Evolutionary conservation across 2,329 filamentous ascomycete species (phyloP).

Genomic region (Aspergillus sp.): DNA sequence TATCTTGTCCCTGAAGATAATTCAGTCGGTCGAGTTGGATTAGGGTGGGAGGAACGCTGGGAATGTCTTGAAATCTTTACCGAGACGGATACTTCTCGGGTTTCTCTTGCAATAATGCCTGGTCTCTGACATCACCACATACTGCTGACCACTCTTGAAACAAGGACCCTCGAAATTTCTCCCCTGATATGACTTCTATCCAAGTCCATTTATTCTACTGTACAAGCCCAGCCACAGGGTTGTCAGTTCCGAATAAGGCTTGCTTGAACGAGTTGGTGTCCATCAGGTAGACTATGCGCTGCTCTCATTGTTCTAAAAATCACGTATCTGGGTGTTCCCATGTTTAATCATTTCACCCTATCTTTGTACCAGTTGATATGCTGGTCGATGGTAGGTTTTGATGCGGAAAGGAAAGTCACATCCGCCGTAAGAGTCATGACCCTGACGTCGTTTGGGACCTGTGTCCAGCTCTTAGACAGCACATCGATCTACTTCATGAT

Average conservation of each 20-base stretch:
- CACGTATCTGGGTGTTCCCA: conserved; percentile 30
- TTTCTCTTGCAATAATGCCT: conserved; percentile 22
- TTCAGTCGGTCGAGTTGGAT: conserved; percentile 5
- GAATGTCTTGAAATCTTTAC: conserved; percentile 20
- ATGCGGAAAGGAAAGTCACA: conserved; percentile 37
- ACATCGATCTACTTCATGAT: conserved; percentile 28
- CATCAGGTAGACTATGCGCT: conserved; percentile 32
- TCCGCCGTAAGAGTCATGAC: conserved; percentile 34
- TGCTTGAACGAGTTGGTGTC: conserved; percentile 35
- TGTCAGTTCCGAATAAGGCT: conserved; percentile 37
- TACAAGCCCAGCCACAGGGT: conserved; percentile 22
- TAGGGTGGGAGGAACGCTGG: not conserved
- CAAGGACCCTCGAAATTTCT: conserved; percentile 35
- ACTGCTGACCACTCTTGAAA: conserved; percentile 20
- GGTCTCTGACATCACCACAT: conserved; percentile 25
- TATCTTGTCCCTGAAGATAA: conserved; percentile 34
- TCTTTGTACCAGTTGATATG: conserved; percentile 25
- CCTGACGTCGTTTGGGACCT: conserved; percentile 21
- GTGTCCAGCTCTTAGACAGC: conserved; percentile 22
- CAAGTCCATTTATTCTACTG: conserved; percentile 32
- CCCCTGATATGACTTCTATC: conserved; percentile 28
- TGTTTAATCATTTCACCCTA: conserved; percentile 25
- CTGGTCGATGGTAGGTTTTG: conserved; percentile 17
- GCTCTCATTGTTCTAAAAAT: conserved; percentile 26
- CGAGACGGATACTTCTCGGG: conserved; percentile 38